Evolutionary conservation across 371 early-diverging fungal genomes (phyloP).

Genomic region (Haplosporangium sp.): DNA sequence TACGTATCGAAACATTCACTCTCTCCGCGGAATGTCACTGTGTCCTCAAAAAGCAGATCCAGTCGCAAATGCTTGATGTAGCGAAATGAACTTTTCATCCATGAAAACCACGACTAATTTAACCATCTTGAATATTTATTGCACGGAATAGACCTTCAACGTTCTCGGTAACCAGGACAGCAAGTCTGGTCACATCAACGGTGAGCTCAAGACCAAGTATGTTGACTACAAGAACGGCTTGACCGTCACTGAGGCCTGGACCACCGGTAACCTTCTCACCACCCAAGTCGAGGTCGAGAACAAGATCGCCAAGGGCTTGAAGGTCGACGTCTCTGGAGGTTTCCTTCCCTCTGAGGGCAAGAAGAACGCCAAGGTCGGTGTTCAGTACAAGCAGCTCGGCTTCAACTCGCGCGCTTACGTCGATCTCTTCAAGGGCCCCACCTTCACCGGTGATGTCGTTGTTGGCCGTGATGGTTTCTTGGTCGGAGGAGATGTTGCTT

Average conservation of each 20-base stretch:
- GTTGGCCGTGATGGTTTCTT: constrained; percentile 89
- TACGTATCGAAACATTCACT: constrained; percentile 60
- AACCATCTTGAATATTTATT: not conserved
- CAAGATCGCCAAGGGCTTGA: constrained; percentile 89
- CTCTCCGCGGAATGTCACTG: not conserved
- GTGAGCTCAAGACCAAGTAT: constrained; percentile 97
- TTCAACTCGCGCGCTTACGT: constrained; percentile 76
- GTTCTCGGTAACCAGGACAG: constrained; percentile 93
- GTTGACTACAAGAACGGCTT: constrained; percentile 92
- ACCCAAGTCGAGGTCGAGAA: constrained; percentile 94
- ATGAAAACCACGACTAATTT: not conserved
- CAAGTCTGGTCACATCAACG: constrained; percentile 93
- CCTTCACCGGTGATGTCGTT: constrained; percentile 78
- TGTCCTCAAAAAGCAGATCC: not conserved
- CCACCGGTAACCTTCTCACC: constrained; percentile 91
- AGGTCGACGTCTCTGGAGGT: constrained; percentile 74
- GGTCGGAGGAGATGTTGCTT: constrained; percentile 92
- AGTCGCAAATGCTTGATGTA: too few species aligned
- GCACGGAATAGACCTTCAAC: constrained; percentile 85
- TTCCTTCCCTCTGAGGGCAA: constrained; percentile 61
- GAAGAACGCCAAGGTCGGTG: constrained; percentile 79
- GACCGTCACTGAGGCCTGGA: constrained; percentile 95
- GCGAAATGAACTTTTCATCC: not conserved
- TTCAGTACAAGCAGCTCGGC: constrained; percentile 88
- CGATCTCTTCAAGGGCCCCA: constrained; percentile 87